Conservation (phyloP, 768 basidiomycete genomes). For the Sistotremastrum niveocremeum region DNA sequence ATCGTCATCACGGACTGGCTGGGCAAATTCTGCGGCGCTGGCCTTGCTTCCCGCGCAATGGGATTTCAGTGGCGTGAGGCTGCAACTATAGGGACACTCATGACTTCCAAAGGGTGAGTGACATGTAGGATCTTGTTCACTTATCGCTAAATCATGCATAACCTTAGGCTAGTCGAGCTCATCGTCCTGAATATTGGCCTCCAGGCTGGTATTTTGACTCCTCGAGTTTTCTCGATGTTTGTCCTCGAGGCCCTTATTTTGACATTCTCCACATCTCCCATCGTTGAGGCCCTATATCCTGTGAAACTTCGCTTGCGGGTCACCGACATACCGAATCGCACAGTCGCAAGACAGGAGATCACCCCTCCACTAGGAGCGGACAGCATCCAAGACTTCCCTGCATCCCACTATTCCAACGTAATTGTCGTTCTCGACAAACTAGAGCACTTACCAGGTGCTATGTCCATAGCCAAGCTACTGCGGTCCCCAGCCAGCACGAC, state of each 20-base stretch:
- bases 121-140: constrained; percentile 1
- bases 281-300: constrained; percentile 30
- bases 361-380: no score
- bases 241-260: constrained; percentile 23
- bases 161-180: constrained; percentile 21
- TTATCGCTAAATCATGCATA: neutral
- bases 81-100: constrained; percentile 28
- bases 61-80: constrained; percentile 25
- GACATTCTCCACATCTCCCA: constrained; percentile 29
- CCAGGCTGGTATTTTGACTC: constrained; percentile 9
- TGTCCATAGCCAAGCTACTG: constrained; percentile 80
- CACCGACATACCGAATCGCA: no score
- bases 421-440: constrained; percentile 79
- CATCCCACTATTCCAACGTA: constrained; percentile 27
- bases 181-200: constrained; percentile 38
- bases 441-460: constrained; percentile 79
- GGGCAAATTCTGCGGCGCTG: constrained; percentile 31
- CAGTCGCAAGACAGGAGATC: no score
- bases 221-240: constrained; percentile 28
- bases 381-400: no score
- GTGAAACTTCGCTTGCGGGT: neutral
- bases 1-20: constrained; percentile 26
- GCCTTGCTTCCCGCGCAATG: constrained; percentile 18
- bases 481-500: constrained; percentile 22
- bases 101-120: constrained; percentile 28